Percentiles rank a stretch among this genome's conserved stretches.
phyloP scores from a whole-genome alignment of 768 basidiomycete genomes.

The Pulveroboletus sp. region DNA sequence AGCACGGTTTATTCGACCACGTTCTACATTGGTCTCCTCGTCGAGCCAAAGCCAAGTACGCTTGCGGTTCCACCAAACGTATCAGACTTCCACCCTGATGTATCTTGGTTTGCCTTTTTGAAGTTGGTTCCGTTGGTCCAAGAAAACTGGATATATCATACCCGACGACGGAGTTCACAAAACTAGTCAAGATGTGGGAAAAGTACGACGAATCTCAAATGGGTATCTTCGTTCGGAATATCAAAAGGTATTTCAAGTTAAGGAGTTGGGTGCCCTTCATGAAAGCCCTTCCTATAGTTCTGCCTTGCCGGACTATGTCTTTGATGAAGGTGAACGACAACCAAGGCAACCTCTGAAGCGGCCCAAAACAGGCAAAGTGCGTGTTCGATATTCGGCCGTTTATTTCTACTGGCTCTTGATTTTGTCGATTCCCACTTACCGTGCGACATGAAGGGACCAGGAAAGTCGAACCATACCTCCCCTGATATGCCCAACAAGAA shows the following conservation, averaged over 20 bases:
- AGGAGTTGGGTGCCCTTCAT: constrained; percentile 19
- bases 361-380: constrained; percentile 56
- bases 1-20: constrained; percentile 91
- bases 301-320: constrained; percentile 75
- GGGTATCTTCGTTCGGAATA: constrained; percentile 92
- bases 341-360: constrained; percentile 69
- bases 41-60: constrained; percentile 88
- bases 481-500: constrained; percentile 78
- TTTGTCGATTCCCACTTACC: constrained; percentile 22
- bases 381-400: constrained; percentile 23
- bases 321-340: constrained; percentile 76
- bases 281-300: constrained; percentile 42
- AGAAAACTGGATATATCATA: constrained; percentile 93
- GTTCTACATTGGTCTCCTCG: constrained; percentile 92
- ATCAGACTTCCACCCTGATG: constrained; percentile 14
- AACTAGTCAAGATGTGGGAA: constrained; percentile 93
- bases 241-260: constrained; percentile 63
- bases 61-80: constrained; percentile 20
- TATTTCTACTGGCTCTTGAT: constrained; percentile 10
- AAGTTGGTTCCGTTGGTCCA: constrained; percentile 74
- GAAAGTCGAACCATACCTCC: constrained; percentile 58
- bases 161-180: constrained; percentile 92
- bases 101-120: constrained; percentile 5
- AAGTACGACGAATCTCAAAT: constrained; percentile 87
- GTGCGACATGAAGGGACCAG: constrained; percentile 46